A percentile compares a stretch with the other conserved stretches of the same genome.
Evolutionary conservation across 192 early-diverging fungal species (phyloP).

Genomic region (Cetraspora pellucida): DNA sequence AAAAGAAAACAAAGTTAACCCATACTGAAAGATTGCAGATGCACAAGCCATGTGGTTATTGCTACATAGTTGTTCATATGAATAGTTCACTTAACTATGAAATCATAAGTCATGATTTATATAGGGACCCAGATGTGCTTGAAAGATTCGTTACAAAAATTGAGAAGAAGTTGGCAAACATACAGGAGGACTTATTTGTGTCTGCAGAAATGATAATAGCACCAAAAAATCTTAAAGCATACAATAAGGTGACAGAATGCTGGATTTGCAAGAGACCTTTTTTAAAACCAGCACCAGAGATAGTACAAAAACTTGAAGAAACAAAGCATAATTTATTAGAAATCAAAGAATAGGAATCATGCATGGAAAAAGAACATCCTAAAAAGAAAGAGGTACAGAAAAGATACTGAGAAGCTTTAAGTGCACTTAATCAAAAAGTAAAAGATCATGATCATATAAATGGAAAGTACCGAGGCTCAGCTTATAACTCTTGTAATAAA

Average conservation of each 20-base stretch:
- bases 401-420: conserved; percentile 13
- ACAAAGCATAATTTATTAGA: conserved; percentile 17
- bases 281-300: not conserved
- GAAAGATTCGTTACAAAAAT: conserved; percentile 6
- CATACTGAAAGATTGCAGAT: not conserved
- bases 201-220: conserved; percentile 8
- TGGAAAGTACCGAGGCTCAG: not conserved
- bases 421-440: conserved; percentile 11
- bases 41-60: conserved; percentile 1
- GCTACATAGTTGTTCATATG: conserved; percentile 10
- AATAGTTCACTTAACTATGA: conserved; percentile 11
- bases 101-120: conserved; percentile 16
- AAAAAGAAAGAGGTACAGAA: conserved; percentile 22
- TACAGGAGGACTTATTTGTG: not conserved
- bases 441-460: conserved; percentile 21
- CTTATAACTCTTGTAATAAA: conserved; percentile 21
- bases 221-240: conserved; percentile 6
- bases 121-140: conserved; percentile 2
- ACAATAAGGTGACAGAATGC: conserved; percentile 13
- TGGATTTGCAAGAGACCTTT: conserved; percentile 14
- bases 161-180: not conserved
- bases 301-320: conserved; percentile 13
- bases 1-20: conserved; percentile 7
- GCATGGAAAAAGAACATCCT: conserved; percentile 28
- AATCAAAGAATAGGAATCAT: conserved; percentile 9